Conservation (phyloP, 768 basidiomycete species). For the Floccularia luteovirens region DNA sequence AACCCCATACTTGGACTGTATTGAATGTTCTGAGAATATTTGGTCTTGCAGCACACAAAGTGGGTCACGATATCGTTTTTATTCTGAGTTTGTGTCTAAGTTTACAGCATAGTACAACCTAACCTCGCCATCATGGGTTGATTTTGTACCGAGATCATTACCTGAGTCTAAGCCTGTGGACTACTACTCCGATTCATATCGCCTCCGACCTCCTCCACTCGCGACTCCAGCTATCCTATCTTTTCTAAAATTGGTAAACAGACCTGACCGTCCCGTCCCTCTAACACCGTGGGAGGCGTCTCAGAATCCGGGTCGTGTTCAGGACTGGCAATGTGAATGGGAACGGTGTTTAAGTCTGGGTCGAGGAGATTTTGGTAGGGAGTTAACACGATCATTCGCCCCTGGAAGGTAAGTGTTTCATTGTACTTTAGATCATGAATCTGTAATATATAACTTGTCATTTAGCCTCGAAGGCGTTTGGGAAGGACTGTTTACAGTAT, state of each 20-base stretch:
- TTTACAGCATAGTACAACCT: conserved; percentile 46
- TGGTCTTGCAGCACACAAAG: conserved; percentile 62
- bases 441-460: conserved; percentile 4
- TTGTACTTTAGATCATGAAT: conserved; percentile 1
- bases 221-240: conserved; percentile 68
- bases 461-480: conserved; percentile 65
- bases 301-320: conserved; percentile 21
- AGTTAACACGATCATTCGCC: conserved; percentile 38
- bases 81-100: conserved; percentile 6
- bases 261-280: conserved; percentile 22
- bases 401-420: conserved; percentile 47
- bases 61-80: conserved; percentile 10
- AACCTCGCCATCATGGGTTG: conserved; percentile 48
- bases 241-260: conserved; percentile 50
- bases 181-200: conserved; percentile 38
- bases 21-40: conserved; percentile 47
- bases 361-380: conserved; percentile 18
- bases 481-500: conserved; percentile 74
- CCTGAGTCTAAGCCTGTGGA: conserved; percentile 15
- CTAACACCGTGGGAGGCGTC: conserved; percentile 21
- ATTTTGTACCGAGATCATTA: conserved; percentile 34
- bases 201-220: conserved; percentile 50
- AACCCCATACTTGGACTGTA: conserved; percentile 34
- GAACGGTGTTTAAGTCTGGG: conserved; percentile 39
- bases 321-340: conserved; percentile 72